These are phyloP conservation scores for Boletus huronensis DNA, from an alignment of 768 basidiomycete species.

Conservation along the genomic window DNA sequence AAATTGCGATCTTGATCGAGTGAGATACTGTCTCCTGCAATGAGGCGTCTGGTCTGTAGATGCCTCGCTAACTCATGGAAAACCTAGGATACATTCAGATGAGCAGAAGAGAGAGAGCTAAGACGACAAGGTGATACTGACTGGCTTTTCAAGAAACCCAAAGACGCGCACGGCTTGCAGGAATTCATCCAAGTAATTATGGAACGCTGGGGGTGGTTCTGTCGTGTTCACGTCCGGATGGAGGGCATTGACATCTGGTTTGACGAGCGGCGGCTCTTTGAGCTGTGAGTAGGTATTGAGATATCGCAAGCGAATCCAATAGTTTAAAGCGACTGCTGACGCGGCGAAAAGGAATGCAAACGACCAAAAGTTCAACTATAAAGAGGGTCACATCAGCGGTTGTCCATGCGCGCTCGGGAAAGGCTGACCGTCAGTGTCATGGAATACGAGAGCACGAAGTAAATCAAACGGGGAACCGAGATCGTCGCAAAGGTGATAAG, in stretches of 20 bases:
- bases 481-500: slow-evolving; percentile 80
- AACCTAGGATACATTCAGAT: slow-evolving; percentile 45
- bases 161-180: slow-evolving; percentile 95
- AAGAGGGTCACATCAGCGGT: slow-evolving; percentile 9
- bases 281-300: slow-evolving; percentile 72
- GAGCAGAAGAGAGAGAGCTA: background rate
- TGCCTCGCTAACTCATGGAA: slow-evolving; percentile 98
- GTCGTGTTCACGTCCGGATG: slow-evolving; percentile 88
- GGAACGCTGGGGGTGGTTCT: slow-evolving; percentile 74
- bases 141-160: slow-evolving; percentile 95
- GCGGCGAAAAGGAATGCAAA: slow-evolving; percentile 74
- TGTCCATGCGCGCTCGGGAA: background rate
- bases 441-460: slow-evolving; percentile 77
- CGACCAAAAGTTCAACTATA: slow-evolving; percentile 86
- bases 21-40: slow-evolving; percentile 92
- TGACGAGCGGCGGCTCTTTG: slow-evolving; percentile 77
- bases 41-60: slow-evolving; percentile 89
- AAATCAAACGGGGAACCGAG: slow-evolving; percentile 74
- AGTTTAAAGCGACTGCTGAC: slow-evolving; percentile 66
- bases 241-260: slow-evolving; percentile 79
- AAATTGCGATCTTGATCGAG: slow-evolving; percentile 92
- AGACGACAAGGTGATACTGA: slow-evolving; percentile 34
- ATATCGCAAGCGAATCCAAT: slow-evolving; percentile 82
- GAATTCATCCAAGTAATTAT: slow-evolving; percentile 97
- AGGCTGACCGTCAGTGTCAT: slow-evolving; percentile 77